phyloP scores from a whole-genome alignment of 495 filamentous ascomycete species.

The Aspergillus sclerotioniger region DNA sequence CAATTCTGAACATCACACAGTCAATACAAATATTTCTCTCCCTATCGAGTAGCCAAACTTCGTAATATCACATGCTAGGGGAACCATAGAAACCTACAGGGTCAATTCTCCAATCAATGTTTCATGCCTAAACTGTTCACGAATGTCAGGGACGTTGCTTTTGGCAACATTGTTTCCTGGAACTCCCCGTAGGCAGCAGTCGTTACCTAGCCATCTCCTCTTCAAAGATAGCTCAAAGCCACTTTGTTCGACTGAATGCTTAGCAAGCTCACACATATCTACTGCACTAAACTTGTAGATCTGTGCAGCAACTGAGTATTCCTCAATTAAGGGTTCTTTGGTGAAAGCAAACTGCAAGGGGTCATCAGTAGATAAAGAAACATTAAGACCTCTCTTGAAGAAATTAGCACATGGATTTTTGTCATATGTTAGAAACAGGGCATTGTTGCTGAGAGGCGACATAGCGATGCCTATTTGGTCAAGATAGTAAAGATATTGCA shows the following conservation, averaged over 20 bases:
- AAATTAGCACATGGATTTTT: constrained; percentile 94
- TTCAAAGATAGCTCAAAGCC: constrained; percentile 90
- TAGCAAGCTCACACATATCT: constrained; percentile 98
- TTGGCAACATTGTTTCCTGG: constrained; percentile 87
- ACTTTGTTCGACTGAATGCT: constrained; percentile 91
- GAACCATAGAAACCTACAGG: constrained; percentile 57
- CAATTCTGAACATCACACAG: constrained; percentile 25
- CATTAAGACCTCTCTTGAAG: constrained; percentile 90
- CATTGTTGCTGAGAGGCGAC: constrained; percentile 98
- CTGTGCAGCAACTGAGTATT: constrained; percentile 95
- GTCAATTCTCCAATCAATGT: constrained; percentile 76
- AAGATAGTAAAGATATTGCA: constrained; percentile 97
- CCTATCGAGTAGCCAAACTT: neutral
- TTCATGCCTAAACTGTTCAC: constrained; percentile 83
- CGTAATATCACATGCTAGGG: constrained; percentile 2
- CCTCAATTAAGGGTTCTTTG: constrained; percentile 96
- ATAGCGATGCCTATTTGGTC: constrained; percentile 98
- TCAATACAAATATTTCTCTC: neutral
- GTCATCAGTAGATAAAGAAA: constrained; percentile 94
- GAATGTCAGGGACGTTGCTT: constrained; percentile 90
- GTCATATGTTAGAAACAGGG: constrained; percentile 93
- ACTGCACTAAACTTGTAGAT: constrained; percentile 97
- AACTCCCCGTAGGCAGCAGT: constrained; percentile 70
- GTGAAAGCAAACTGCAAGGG: constrained; percentile 98
- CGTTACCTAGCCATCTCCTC: constrained; percentile 80